These are phyloP conservation scores for Pilaira anomala DNA, from an alignment of 192 early-diverging fungal genomes.

Conservation along the genomic window DNA sequence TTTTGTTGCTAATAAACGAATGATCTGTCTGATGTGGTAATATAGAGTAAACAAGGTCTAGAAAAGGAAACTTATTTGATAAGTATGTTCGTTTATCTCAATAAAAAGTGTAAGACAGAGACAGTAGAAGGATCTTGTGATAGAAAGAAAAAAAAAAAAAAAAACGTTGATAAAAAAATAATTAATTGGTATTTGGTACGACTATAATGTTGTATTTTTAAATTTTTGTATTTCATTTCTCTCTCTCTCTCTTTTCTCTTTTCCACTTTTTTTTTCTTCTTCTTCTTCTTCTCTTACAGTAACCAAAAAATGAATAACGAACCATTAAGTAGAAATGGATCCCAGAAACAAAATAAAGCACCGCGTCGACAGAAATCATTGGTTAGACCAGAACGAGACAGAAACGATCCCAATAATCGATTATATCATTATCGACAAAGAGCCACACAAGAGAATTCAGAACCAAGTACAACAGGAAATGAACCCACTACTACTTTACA, in stretches of 20 bases:
- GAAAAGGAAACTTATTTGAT: too few species aligned
- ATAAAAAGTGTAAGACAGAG: too few species aligned
- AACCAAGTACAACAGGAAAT: slow-evolving; percentile 27
- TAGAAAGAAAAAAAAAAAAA: too few species aligned
- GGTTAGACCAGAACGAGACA: slow-evolving; percentile 64
- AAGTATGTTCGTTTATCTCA: too few species aligned
- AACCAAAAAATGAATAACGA: neutral
- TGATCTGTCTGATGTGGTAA: too few species aligned
- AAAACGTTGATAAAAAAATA: too few species aligned
- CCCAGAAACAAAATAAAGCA: slow-evolving; percentile 42
- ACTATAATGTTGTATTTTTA: slow-evolving; percentile 2
- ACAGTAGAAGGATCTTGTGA: slow-evolving; percentile 3
- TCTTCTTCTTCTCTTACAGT: neutral
- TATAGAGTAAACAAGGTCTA: too few species aligned
- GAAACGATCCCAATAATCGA: slow-evolving; percentile 42
- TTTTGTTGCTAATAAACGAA: too few species aligned
- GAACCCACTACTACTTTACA: slow-evolving; percentile 10
- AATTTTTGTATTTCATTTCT: slow-evolving; percentile 1
- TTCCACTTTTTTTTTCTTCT: slow-evolving; percentile 5
- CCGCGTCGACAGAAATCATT: slow-evolving; percentile 62
- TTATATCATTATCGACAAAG: slow-evolving; percentile 44
- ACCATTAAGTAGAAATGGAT: too few species aligned
- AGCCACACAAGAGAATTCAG: slow-evolving; percentile 30
- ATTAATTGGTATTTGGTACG: slow-evolving; percentile 11
- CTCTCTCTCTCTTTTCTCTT: neutral